Evolutionary conservation across 306 rosid genomes (phyloP).

Genomic region (Pyrus communis): DNA sequence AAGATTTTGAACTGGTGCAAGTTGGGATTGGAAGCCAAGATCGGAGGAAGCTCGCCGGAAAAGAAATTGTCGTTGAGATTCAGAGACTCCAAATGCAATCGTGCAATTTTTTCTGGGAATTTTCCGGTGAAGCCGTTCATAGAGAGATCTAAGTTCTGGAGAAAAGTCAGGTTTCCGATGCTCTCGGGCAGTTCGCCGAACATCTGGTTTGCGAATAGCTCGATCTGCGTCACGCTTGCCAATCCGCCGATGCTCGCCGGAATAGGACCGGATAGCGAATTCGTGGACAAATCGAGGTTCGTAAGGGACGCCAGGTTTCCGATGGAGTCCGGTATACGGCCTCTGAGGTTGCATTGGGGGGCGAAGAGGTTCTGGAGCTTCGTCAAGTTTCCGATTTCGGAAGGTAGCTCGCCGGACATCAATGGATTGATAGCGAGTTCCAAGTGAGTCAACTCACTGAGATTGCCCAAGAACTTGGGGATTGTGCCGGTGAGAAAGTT

Average conservation of each 20-base stretch:
- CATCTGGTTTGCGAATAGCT: slow-evolving; percentile 38
- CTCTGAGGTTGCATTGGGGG: slow-evolving; percentile 25
- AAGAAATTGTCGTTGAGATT: slow-evolving; percentile 62
- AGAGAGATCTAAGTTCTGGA: slow-evolving; percentile 50
- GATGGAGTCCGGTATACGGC: slow-evolving; percentile 55
- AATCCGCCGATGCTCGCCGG: slow-evolving; percentile 48
- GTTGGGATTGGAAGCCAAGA: slow-evolving; percentile 42
- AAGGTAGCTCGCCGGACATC: slow-evolving; percentile 41
- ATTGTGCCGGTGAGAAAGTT: slow-evolving; percentile 54
- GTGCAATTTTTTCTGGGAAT: slow-evolving; percentile 35
- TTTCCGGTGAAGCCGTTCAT: slow-evolving; percentile 59
- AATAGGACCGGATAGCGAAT: slow-evolving; percentile 50
- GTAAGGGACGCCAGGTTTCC: slow-evolving; percentile 46
- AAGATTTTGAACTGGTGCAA: slow-evolving; percentile 40
- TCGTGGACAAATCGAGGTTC: slow-evolving; percentile 52
- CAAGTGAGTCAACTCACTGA: slow-evolving; percentile 39
- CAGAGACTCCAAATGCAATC: slow-evolving; percentile 27
- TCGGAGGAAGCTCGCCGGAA: slow-evolving; percentile 48
- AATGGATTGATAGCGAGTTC: slow-evolving; percentile 35
- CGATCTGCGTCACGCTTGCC: slow-evolving; percentile 28
- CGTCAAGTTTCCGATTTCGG: slow-evolving; percentile 55
- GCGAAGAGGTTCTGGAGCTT: slow-evolving; percentile 40
- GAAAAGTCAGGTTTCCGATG: slow-evolving; percentile 43
- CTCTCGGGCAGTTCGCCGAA: slow-evolving; percentile 62
- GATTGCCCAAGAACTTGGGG: slow-evolving; percentile 59